Evolutionary conservation across 768 basidiomycete species (phyloP), one percentile per base, ranked within the genome.

Genomic region (Amanita inopinata): DNA sequence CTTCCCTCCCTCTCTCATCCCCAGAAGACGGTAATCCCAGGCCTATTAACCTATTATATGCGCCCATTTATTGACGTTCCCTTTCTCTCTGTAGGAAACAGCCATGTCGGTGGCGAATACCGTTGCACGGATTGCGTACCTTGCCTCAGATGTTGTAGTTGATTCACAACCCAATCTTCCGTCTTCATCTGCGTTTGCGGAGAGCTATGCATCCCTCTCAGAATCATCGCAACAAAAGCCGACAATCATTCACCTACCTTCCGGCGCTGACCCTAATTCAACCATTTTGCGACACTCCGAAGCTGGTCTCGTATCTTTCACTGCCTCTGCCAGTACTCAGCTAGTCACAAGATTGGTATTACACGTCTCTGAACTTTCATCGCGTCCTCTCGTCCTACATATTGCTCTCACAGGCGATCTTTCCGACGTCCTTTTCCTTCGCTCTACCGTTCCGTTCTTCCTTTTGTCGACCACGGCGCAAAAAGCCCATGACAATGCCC

Each of bases 401-500:
- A 19, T 46, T 30, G 45, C 45, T 19, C 30, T 46, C 28, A 98
- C 59, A 73, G 66, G 96, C 94, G 80, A 87, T 56, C 72, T 91
- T 33, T 76, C 85, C 24, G 79, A 84, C 49, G 77, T 78, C 30
- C 71, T 93, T 31, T 65, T 82, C 9, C 78, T 94, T 45, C 80
- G 82, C 30, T 76, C 83, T n/a, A 71, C 78, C 14, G 75, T 88
- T 4, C 85, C 86, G 20, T 87, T 80, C 62, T 81, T 91, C 56
- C 52, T 98, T 38, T 69, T 93, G 53, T 93, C 90, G 4, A 70
- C 75, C 25, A 77, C 74, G 1, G 58, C 77, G 2, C 84, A 90
- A 56, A 74, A 91, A 55, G 88, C 91, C 3, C 85, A 94, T 52
- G 88, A 93, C 56, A 82, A 97, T 59, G 85, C 90, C 17, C 64